Conservation (phyloP, 768 basidiomycete genomes). For the Mycena vulgaris region DNA sequence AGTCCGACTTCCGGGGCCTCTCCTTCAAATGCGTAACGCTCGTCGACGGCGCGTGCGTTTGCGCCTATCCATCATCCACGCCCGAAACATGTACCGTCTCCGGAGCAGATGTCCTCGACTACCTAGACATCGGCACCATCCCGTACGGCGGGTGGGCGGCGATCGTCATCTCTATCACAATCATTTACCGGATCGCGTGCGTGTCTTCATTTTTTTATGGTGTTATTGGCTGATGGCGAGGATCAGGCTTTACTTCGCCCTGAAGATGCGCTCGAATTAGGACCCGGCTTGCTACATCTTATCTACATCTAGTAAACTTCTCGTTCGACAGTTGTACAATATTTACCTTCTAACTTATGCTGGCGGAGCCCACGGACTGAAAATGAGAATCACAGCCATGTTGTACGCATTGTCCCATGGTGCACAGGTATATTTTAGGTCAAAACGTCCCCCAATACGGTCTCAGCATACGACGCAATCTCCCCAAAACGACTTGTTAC, state of each 20-base stretch:
- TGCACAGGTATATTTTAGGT: too few relatives aligned
- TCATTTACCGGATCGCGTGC: constrained; percentile 62
- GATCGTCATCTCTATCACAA: constrained; percentile 61
- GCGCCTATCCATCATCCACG: constrained; percentile 66
- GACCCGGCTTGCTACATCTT: too few relatives aligned
- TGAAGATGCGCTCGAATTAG: background rate
- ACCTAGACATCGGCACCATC: constrained; percentile 62
- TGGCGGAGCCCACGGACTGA: too few relatives aligned
- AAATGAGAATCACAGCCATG: too few relatives aligned
- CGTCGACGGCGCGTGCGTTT: constrained; percentile 56
- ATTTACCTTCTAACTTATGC: background rate
- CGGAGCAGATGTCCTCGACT: constrained; percentile 64
- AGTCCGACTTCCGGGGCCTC: constrained; percentile 66
- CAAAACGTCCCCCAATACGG: too few relatives aligned
- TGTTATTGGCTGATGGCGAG: background rate
- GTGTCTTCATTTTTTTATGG: constrained; percentile 31
- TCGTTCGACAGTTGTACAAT: too few relatives aligned
- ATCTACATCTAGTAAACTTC: background rate
- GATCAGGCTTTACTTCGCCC: constrained; percentile 14
- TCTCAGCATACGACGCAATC: too few relatives aligned
- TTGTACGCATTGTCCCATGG: too few relatives aligned
- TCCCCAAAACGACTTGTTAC: too few relatives aligned
- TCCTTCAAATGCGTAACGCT: constrained; percentile 58
- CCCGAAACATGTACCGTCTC: constrained; percentile 61
- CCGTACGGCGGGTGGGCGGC: constrained; percentile 61